Evolutionary conservation across 1,139 yeast species (phyloP), one percentile per base, ranked within the genome.

Genomic region (Taphrina communis): DNA sequence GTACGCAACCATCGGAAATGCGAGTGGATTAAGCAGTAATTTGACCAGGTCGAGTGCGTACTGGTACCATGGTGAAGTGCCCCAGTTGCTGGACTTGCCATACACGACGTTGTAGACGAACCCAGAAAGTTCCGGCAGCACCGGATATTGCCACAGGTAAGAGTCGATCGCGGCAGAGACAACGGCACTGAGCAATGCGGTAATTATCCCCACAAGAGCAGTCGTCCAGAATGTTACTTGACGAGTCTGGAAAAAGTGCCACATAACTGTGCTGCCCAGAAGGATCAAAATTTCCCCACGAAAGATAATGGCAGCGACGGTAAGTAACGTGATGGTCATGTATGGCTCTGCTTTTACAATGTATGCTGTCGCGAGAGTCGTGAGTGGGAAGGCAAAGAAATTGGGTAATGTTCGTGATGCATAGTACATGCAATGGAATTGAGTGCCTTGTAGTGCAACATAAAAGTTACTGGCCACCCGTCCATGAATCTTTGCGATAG

Each of bases 401-500:
- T 93, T 93, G 11, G 98, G 97, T 71, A 94, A 81, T 0, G 96
- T 86, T 72, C 98, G 82, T 1, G 96, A 84, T 6, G 89, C 81
- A 76, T 93, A 93, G 78, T 82, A 93, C 69, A 88, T 79, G 46
- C 90, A 72, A 76, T 94, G 98, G 80, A 93, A 94, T 76, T 92
- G 96, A 6, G 89, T 78, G 68, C 84, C 77, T 53, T 83, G 80
- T 69, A 91, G 80, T 1, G 88, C 71, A 65, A 83, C 79, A 75
- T 83, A 91, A 89, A 91, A 89, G 44, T 82, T 74, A 12, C 69
- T 71, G 17, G 71, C 62, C 6, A 57, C 41, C 11, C 21, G 9
- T 21, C 74, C 74, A 62, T 68, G 73, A 2, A 60, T 53, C 19
- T 48, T 71, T 11, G 60, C 61, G 11, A 78, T 62, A 1, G 76